Percentiles rank a stretch among this genome's conserved stretches.
Conservation (phyloP, 1,284 basidiomycete species). For the Bjerkandera adusta region DNA sequence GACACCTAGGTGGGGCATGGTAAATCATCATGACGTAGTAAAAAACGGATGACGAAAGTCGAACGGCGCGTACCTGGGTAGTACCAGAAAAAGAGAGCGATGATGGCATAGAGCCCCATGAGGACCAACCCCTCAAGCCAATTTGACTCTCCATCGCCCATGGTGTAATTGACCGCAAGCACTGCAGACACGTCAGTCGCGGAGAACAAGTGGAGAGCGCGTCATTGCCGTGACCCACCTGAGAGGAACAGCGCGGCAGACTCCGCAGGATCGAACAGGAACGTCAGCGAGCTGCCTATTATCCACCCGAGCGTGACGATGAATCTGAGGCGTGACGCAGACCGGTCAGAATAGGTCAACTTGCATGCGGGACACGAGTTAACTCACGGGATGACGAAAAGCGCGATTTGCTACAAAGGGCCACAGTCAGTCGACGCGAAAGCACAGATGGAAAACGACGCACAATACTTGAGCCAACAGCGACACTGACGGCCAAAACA, state of each 20-base stretch:
- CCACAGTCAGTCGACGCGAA: neutral
- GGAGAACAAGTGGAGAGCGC: slow-evolving; percentile 27
- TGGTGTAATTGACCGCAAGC: slow-evolving; percentile 32
- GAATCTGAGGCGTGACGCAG: slow-evolving; percentile 38
- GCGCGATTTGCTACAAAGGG: slow-evolving; percentile 71
- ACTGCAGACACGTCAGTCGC: slow-evolving; percentile 41
- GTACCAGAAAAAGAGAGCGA: slow-evolving; percentile 64
- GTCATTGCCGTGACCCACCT: slow-evolving; percentile 27
- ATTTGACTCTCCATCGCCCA: slow-evolving; percentile 32
- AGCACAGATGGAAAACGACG: slow-evolving; percentile 28
- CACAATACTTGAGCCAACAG: slow-evolving; percentile 89
- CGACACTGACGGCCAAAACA: slow-evolving; percentile 68
- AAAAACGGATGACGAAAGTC: too few relatives aligned
- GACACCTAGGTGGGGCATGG: slow-evolving; percentile 12
- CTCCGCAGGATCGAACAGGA: slow-evolving; percentile 69
- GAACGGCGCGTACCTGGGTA: slow-evolving; percentile 49
- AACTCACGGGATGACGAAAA: slow-evolving; percentile 75
- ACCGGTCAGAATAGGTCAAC: slow-evolving; percentile 4
- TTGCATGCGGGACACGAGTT: slow-evolving; percentile 26
- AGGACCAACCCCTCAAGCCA: slow-evolving; percentile 44
- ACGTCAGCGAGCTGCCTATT: slow-evolving; percentile 60
- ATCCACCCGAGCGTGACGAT: slow-evolving; percentile 66
- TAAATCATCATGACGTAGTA: neutral
- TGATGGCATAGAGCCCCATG: slow-evolving; percentile 57
- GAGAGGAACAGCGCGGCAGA: slow-evolving; percentile 47